A percentile compares a stretch with the other conserved stretches of the same genome.
Conservation (phyloP, 2,329 filamentous ascomycete species). For the Aureobasidium leucospermi region DNA sequence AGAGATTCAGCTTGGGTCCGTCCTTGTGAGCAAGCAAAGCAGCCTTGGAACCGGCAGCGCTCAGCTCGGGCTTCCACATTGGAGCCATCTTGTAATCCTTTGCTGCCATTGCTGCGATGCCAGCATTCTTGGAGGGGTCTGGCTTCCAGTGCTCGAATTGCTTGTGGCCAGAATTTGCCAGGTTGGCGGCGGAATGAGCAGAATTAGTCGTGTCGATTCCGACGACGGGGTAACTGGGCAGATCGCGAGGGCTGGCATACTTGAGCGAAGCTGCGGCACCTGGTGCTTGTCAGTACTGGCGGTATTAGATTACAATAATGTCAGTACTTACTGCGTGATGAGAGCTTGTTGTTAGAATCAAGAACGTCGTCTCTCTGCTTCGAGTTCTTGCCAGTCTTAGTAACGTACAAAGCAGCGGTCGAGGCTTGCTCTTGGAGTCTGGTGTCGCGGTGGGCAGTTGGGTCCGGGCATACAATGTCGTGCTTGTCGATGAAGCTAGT, state of each 20-base stretch:
- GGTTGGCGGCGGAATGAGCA: conserved; percentile 64
- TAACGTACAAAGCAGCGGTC: conserved; percentile 53
- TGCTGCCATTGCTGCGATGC: conserved; percentile 51
- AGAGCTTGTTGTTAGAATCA: conserved; percentile 48
- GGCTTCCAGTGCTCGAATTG: conserved; percentile 60
- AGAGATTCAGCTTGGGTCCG: conserved; percentile 44
- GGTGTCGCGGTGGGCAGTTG: conserved; percentile 34
- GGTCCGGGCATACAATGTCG: conserved; percentile 33
- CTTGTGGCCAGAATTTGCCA: conserved; percentile 66
- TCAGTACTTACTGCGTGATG: conserved; percentile 47
- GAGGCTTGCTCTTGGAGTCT: conserved; percentile 47
- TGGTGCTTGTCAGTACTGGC: conserved; percentile 25
- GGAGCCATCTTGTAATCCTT: conserved; percentile 56
- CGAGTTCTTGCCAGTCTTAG: conserved; percentile 29
- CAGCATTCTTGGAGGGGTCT: conserved; percentile 52
- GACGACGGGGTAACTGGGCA: conserved; percentile 66
- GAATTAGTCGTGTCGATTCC: conserved; percentile 54
- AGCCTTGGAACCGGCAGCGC: conserved; percentile 63
- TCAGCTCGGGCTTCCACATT: conserved; percentile 56
- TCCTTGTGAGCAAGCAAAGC: conserved; percentile 59
- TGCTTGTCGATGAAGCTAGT: background rate
- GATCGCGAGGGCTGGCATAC: conserved; percentile 63
- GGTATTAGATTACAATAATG: background rate
- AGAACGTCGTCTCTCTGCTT: conserved; percentile 31
- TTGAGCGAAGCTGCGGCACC: conserved; percentile 57